These are phyloP conservation scores for Plasmodium malariae DNA, from an alignment of 169 alveolate species.

Conservation along the genomic window DNA sequence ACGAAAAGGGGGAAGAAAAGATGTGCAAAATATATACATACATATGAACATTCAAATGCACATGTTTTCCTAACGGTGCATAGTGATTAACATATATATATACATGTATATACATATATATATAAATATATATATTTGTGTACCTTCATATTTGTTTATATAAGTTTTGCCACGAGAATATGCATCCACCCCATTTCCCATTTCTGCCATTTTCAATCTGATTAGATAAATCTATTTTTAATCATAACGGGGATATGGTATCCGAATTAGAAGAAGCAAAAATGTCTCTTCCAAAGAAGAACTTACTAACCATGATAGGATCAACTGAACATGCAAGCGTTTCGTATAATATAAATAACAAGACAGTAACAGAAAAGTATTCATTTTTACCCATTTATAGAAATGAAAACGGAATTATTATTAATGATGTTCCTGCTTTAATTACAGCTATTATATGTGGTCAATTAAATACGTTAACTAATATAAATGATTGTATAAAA, in stretches of 20 bases:
- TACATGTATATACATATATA: not conserved
- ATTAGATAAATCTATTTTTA: conserved; percentile 30
- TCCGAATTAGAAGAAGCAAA: conserved; percentile 26
- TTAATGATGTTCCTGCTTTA: conserved; percentile 53
- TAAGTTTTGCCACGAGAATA: too few relatives aligned
- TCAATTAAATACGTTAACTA: not conserved
- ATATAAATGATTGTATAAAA: conserved; percentile 26
- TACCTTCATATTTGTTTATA: not conserved
- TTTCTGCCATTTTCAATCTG: not conserved
- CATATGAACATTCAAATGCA: not conserved
- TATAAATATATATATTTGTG: not conserved
- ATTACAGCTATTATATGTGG: conserved; percentile 72
- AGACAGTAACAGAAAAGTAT: conserved; percentile 24
- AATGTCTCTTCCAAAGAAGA: conserved; percentile 17
- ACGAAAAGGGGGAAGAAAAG: too few relatives aligned
- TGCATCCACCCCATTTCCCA: too few relatives aligned
- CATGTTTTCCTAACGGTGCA: too few relatives aligned
- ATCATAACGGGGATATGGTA: not conserved
- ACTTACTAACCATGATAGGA: not conserved
- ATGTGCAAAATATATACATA: not conserved
- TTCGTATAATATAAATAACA: conserved; percentile 14
- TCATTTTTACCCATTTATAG: conserved; percentile 38
- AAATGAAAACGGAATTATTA: conserved; percentile 38
- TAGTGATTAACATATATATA: too few relatives aligned
- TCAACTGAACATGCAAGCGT: conserved; percentile 24